Percentiles rank a stretch among this genome's conserved stretches.
phyloP scores from a whole-genome alignment of 208 protist genomes.

The Willaertia magna region DNA sequence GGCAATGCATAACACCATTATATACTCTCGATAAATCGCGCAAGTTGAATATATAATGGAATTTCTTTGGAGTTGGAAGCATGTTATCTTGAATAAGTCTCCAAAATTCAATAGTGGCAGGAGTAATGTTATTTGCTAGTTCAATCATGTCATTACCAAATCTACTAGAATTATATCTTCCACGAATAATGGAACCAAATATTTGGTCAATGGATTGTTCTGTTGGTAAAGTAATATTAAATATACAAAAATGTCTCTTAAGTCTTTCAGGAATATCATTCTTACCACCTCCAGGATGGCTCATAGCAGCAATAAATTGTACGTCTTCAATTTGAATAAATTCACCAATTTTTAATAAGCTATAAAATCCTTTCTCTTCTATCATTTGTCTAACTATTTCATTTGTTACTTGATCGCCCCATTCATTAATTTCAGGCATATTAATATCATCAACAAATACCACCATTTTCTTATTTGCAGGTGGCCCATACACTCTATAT shows the following conservation, averaged over 20 bases:
- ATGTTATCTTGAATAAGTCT: slow-evolving; percentile 70
- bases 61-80: slow-evolving; percentile 90
- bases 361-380: slow-evolving; percentile 25
- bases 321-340: slow-evolving; percentile 81
- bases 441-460: slow-evolving; percentile 90
- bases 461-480: slow-evolving; percentile 66
- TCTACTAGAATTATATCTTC: slow-evolving; percentile 13
- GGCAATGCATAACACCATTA: slow-evolving; percentile 72
- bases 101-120: slow-evolving; percentile 80
- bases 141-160: background rate
- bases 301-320: slow-evolving; percentile 89
- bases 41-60: slow-evolving; percentile 97
- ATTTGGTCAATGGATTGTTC: slow-evolving; percentile 80
- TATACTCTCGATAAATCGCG: slow-evolving; percentile 87
- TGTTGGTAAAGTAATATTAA: slow-evolving; percentile 89
- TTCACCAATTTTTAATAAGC: slow-evolving; percentile 51
- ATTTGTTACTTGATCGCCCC: slow-evolving; percentile 85
- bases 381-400: slow-evolving; percentile 82
- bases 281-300: slow-evolving; percentile 87
- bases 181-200: slow-evolving; percentile 32
- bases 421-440: slow-evolving; percentile 87
- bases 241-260: slow-evolving; percentile 82
- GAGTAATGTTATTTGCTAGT: slow-evolving; percentile 62
- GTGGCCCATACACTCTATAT: slow-evolving; percentile 81
- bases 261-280: slow-evolving; percentile 94